Evolutionary conservation across 805 yeast species (phyloP).

Genomic region (Kluyveromyces dobzhanskii): DNA sequence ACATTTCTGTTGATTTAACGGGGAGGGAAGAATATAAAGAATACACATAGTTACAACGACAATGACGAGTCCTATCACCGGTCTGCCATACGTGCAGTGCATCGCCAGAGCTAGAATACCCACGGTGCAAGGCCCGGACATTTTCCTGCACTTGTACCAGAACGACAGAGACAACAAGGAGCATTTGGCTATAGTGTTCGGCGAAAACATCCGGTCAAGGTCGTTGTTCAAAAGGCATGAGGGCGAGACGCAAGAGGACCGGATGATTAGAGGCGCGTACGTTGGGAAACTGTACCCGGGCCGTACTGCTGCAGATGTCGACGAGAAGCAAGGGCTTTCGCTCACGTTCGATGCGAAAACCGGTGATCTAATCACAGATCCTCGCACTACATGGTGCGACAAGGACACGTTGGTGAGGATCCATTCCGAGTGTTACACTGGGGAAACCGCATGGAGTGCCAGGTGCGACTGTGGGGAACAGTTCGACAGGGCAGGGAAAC

Average conservation of each 20-base stretch:
- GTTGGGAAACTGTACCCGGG: slow-evolving; percentile 89
- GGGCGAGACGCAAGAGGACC: slow-evolving; percentile 77
- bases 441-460: slow-evolving; percentile 99
- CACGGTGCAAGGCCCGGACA: slow-evolving; percentile 90
- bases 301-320: slow-evolving; percentile 58
- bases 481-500: slow-evolving; percentile 92
- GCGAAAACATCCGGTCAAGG: slow-evolving; percentile 78
- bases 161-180: slow-evolving; percentile 86
- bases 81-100: slow-evolving; percentile 72
- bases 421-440: slow-evolving; percentile 97
- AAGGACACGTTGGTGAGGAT: slow-evolving; percentile 63
- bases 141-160: slow-evolving; percentile 80
- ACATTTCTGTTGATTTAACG: too few relatives aligned
- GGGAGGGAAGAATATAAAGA: too few relatives aligned
- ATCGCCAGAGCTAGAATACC: slow-evolving; percentile 94
- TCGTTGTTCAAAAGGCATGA: slow-evolving; percentile 51
- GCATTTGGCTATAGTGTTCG: slow-evolving; percentile 94
- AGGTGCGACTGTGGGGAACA: slow-evolving; percentile 99
- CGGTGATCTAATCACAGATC: slow-evolving; percentile 19
- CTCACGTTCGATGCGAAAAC: slow-evolving; percentile 37
- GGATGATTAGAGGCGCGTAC: slow-evolving; percentile 99
- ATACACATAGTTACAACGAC: too few relatives aligned
- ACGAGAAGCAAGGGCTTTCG: slow-evolving; percentile 35
- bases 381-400: slow-evolving; percentile 21
- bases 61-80: too few relatives aligned